Evolutionary conservation across 495 filamentous ascomycete species (phyloP).

Genomic region (Penicillium simplicissimum): DNA sequence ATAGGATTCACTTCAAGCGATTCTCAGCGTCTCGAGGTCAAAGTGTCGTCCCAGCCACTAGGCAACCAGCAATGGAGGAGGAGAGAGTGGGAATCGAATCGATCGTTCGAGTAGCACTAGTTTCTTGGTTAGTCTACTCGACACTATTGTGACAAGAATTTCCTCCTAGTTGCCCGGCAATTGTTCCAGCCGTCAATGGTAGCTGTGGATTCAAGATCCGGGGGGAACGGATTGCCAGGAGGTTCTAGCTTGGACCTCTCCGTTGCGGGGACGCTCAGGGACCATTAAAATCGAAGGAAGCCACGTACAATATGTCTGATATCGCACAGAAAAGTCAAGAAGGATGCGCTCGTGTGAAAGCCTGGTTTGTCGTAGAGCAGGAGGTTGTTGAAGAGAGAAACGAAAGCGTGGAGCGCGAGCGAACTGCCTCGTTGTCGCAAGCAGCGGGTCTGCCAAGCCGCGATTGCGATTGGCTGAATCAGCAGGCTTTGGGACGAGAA

Average conservation of each 20-base stretch:
- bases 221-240: background rate
- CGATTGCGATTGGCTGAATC: slow-evolving; percentile 26
- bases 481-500: slow-evolving; percentile 17
- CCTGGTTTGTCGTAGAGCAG: slow-evolving; percentile 15
- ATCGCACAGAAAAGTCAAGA: background rate
- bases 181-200: background rate
- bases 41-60: slow-evolving; percentile 12
- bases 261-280: slow-evolving; percentile 4
- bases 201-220: slow-evolving; percentile 11
- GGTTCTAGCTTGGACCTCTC: background rate
- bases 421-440: slow-evolving; percentile 36
- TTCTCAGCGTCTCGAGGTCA: slow-evolving; percentile 17
- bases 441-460: slow-evolving; percentile 46
- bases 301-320: background rate
- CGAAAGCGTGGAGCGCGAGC: slow-evolving; percentile 22
- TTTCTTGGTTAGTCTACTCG: slow-evolving; percentile 17
- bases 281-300: background rate
- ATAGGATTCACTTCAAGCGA: slow-evolving; percentile 7
- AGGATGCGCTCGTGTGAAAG: slow-evolving; percentile 5
- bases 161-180: background rate
- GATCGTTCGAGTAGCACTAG: slow-evolving; percentile 13
- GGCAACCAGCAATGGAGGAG: slow-evolving; percentile 9
- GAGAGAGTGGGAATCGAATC: background rate
- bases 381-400: slow-evolving; percentile 26
- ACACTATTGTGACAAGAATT: background rate